Base-by-base conservation (phyloP, 2,329 filamentous ascomycete genomes). In the Chrysoporthe cubensis region DNA sequence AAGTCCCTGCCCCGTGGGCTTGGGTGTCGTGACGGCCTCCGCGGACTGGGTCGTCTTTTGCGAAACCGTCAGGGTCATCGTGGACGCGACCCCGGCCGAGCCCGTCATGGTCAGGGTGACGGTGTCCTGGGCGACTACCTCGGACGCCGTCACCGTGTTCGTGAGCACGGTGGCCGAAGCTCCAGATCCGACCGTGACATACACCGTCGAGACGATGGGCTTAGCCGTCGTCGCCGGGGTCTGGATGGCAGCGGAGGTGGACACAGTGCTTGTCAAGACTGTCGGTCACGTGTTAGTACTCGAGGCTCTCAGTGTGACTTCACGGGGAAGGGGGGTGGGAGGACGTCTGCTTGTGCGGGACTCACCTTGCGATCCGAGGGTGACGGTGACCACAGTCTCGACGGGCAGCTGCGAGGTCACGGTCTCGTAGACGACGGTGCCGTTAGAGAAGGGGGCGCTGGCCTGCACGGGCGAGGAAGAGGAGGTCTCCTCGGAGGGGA, bases 301-400 rank as follows among this genome's bases (percentile, higher is more conserved):
- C 11, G 40, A 57, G 52, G 26, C 26, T 26, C 26, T 26, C 26
- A 2, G 26, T 26, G 26, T 26, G 26, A 26, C 26, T 26, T 2
- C 2, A 26, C 26, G 26, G 9, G 32, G 14, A n/a, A 40, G 32
- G 13, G 26, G 6, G 18, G 32, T 14, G 14, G 32, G 14, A 56
- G 34, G 13, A 34, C 8, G 26, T 13, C 46, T 14, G 14, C 37
- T 6, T 40, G 9, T 40, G n/a, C 13, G 26, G 16, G 26, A 14
- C 57, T 42, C 21, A 60, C 57, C 57, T 16, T 69, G 68, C 37
- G 60, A 54, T 40, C 68, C 68, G 1, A 69, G 26, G 9, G 68
- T 69, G 21, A 69, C 65, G n/a, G 68, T 69, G 34, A 69, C 52
- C 18, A 69, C 43, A 7, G 68, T 69, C 62, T 69, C 62, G 26